A percentile compares a stretch with the other conserved stretches of the same genome.
Conservation (phyloP, 1,139 yeast species). For the Wickerhamomyces sp. region DNA sequence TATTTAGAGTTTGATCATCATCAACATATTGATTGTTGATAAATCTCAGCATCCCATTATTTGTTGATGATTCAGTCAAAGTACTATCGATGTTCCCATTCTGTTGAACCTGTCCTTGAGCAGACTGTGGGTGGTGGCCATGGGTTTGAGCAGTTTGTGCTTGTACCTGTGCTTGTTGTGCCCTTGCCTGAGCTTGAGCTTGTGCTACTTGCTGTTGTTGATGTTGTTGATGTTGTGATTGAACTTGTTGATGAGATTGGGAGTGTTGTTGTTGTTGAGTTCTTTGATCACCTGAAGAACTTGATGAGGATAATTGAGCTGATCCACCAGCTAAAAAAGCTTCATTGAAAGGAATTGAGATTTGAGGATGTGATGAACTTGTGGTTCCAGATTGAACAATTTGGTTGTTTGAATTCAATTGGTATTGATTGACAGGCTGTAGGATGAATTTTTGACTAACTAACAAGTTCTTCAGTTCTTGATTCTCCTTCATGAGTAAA, state of each 20-base stretch:
- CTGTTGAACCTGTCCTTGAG: slow-evolving; percentile 9
- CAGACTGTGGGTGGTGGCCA: not conserved
- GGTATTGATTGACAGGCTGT: slow-evolving; percentile 21
- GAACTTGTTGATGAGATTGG: slow-evolving; percentile 5
- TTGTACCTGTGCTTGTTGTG: slow-evolving; percentile 3
- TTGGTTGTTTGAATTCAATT: slow-evolving; percentile 9
- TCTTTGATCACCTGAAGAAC: slow-evolving; percentile 1
- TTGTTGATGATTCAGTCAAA: slow-evolving; percentile 14
- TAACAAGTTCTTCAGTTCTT: slow-evolving; percentile 18
- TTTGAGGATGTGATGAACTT: slow-evolving; percentile 2
- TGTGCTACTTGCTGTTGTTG: slow-evolving; percentile 7
- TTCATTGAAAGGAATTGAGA: slow-evolving; percentile 7
- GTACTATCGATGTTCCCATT: slow-evolving; percentile 16
- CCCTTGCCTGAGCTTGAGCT: not conserved
- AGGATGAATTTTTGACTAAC: slow-evolving; percentile 20
- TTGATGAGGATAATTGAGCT: slow-evolving; percentile 3
- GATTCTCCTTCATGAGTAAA: slow-evolving; percentile 22
- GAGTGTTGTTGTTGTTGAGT: slow-evolving; percentile 1
- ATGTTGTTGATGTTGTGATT: slow-evolving; percentile 5
- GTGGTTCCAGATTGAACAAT: slow-evolving; percentile 2
- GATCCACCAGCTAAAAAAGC: slow-evolving; percentile 3
- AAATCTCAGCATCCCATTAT: slow-evolving; percentile 23
- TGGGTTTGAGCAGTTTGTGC: slow-evolving; percentile 7
- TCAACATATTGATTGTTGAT: slow-evolving; percentile 26
- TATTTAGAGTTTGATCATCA: slow-evolving; percentile 19